A percentile compares a stretch with the other conserved stretches of the same genome.
Evolutionary conservation across 192 early-diverging fungal genomes (phyloP).

Genomic region (Phlyctochytrium arcticum): DNA sequence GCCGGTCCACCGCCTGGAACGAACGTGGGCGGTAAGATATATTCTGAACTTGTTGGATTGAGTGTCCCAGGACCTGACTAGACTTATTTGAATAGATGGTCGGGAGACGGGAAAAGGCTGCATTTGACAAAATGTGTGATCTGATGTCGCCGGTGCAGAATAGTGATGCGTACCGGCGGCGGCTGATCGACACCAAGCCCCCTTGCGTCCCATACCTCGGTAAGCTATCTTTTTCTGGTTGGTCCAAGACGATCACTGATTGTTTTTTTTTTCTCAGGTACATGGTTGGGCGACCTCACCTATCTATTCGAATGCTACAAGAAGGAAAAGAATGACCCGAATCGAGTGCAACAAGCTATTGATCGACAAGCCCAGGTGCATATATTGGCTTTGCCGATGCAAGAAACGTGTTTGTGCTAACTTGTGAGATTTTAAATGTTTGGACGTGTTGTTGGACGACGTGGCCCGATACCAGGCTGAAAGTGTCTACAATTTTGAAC

Average conservation of each 20-base stretch:
- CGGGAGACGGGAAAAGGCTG: slow-evolving; percentile 27
- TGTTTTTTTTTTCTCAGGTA: slow-evolving; percentile 18
- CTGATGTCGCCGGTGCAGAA: slow-evolving; percentile 36
- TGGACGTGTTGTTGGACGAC: slow-evolving; percentile 31
- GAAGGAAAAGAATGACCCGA: slow-evolving; percentile 33
- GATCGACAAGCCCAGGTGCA: slow-evolving; percentile 34
- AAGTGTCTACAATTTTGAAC: slow-evolving; percentile 17
- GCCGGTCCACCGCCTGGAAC: slow-evolving; percentile 33
- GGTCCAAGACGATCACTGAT: neutral
- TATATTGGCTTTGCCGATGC: too few relatives aligned
- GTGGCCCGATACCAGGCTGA: slow-evolving; percentile 23
- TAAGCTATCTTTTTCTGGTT: neutral
- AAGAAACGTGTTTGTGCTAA: too few relatives aligned
- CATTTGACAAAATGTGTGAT: slow-evolving; percentile 34
- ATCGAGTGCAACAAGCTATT: slow-evolving; percentile 14
- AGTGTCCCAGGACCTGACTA: neutral
- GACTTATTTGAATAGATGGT: slow-evolving; percentile 22
- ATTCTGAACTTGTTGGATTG: too few relatives aligned
- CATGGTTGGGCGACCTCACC: slow-evolving; percentile 39
- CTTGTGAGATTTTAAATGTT: too few relatives aligned
- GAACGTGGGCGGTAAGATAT: slow-evolving; percentile 43
- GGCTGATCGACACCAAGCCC: slow-evolving; percentile 14
- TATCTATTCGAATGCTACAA: slow-evolving; percentile 38
- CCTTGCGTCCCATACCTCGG: slow-evolving; percentile 45
- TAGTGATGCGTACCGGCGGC: slow-evolving; percentile 34